Conservation (phyloP, 1,139 yeast species). For the Kurtzmaniella quercitrusa region DNA sequence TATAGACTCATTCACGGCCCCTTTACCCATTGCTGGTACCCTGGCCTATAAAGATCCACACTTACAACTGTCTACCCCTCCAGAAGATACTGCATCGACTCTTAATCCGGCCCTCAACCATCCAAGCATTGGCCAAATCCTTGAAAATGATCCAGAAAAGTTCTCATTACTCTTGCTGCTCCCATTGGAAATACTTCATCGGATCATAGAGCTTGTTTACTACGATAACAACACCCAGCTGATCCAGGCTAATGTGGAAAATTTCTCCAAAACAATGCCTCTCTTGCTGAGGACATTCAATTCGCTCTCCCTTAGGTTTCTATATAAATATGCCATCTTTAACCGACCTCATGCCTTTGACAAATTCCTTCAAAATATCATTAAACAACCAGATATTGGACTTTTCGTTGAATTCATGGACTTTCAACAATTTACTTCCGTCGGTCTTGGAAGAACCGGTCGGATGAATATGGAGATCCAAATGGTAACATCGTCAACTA, state of each 20-base stretch:
- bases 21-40: not conserved
- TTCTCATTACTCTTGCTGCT: conserved; percentile 28
- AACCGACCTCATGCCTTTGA: conserved; percentile 82
- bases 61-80: not conserved
- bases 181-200: conserved; percentile 41
- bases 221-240: conserved; percentile 37
- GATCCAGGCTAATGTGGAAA: conserved; percentile 40
- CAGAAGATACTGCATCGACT: not conserved
- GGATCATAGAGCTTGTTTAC: conserved; percentile 42
- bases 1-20: not conserved
- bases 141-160: conserved; percentile 16
- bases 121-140: not conserved
- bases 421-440: conserved; percentile 83
- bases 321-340: conserved; percentile 67
- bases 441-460: conserved; percentile 86
- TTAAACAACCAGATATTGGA: conserved; percentile 49
- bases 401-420: conserved; percentile 73
- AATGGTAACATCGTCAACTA: conserved; percentile 78
- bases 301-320: conserved; percentile 31
- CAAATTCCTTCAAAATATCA: conserved; percentile 58
- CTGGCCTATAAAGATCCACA: not conserved
- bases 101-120: not conserved
- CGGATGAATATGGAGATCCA: conserved; percentile 89
- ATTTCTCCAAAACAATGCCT: conserved; percentile 38
- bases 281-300: conserved; percentile 34